Evolutionary conservation across 352 stramenopile species (phyloP), one percentile per base, ranked within the genome.

Genomic region (Phytopythium montanum): DNA sequence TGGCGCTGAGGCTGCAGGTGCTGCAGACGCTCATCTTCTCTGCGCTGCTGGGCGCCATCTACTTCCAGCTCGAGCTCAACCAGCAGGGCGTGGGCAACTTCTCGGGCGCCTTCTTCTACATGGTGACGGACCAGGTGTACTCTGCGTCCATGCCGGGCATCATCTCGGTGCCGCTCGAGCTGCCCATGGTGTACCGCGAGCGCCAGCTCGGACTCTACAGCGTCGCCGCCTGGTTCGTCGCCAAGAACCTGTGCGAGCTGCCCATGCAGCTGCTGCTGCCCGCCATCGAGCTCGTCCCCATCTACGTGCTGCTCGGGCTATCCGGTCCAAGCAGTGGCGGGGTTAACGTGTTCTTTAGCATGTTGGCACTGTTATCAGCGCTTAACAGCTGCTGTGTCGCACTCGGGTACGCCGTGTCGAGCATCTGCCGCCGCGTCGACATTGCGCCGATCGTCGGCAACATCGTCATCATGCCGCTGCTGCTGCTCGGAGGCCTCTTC

Each of bases 201-300:
- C 80, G 81, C 55, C 49, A 68, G 26, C 64, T 79, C 5, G 74
- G 73, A 2, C 51, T 85, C 2, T 88, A 88, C 49, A 57, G 64
- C 19, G 54, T 83, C 1, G 59, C 56, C 2, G 58, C 73, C 2
- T 87, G 77, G 77, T 87, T 81, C 39, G 16, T 73, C 1, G 65
- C 75, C 38, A 87, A 85, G 60, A 87, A 87, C 42, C 13, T 85
- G 45, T 85, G 77, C 49, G 77, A 87, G 55, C 50, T 85, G 5
- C 70, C 66, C 19, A 56, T 67, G 26, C 77, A 87, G 51, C 18
- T 87, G 0, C 38, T 85, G n/a, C 44, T 85, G 8, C 77, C 77
- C 5, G 58, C 72, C 12, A 50, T 87, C 25, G 70, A 59, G n/a
- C 61, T 87, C n/a, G 28, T 76, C 3, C 75, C 73, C 3, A 46